Evolutionary conservation across 495 filamentous ascomycete genomes (phyloP).

Genomic region (Darksidea phi): DNA sequence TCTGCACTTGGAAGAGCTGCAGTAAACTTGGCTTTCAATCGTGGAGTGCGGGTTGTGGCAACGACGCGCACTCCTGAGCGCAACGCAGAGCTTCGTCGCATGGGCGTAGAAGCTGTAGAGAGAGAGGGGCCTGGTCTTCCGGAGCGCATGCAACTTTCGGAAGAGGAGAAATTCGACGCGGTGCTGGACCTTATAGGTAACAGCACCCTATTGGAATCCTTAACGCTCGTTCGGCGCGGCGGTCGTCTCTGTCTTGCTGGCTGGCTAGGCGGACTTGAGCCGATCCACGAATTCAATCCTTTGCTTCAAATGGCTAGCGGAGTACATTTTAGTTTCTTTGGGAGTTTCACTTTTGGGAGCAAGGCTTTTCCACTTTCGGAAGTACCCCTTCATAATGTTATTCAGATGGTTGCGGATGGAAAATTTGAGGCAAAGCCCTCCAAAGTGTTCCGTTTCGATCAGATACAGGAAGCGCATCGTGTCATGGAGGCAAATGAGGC

Average conservation of each 20-base stretch:
- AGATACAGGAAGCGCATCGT: slow-evolving; percentile 44
- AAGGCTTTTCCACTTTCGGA: slow-evolving; percentile 48
- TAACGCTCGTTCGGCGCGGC: slow-evolving; percentile 41
- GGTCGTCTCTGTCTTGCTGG: slow-evolving; percentile 49
- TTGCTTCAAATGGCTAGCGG: slow-evolving; percentile 50
- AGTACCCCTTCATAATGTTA: slow-evolving; percentile 48
- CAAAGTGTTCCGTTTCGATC: slow-evolving; percentile 40
- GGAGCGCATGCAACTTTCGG: background rate
- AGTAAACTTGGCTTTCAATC: slow-evolving; percentile 47
- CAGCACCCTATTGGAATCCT: slow-evolving; percentile 46
- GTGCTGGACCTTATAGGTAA: slow-evolving; percentile 51
- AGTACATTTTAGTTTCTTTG: slow-evolving; percentile 54
- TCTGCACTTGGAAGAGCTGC: slow-evolving; percentile 50
- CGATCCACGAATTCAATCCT: slow-evolving; percentile 51
- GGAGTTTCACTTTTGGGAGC: slow-evolving; percentile 46
- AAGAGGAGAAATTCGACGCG: slow-evolving; percentile 44
- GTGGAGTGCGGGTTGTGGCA: slow-evolving; percentile 45
- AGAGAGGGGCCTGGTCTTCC: slow-evolving; percentile 37
- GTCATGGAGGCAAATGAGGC: slow-evolving; percentile 42
- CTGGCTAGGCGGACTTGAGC: slow-evolving; percentile 49
- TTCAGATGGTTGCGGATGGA: slow-evolving; percentile 40
- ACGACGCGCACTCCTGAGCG: slow-evolving; percentile 44
- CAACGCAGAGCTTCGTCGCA: slow-evolving; percentile 34
- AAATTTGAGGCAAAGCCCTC: slow-evolving; percentile 40
- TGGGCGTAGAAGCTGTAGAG: slow-evolving; percentile 42